Percentiles rank a stretch among this genome's conserved stretches.
Conservation (phyloP, 495 filamentous ascomycete species). For the Venustampulla echinocandica region DNA sequence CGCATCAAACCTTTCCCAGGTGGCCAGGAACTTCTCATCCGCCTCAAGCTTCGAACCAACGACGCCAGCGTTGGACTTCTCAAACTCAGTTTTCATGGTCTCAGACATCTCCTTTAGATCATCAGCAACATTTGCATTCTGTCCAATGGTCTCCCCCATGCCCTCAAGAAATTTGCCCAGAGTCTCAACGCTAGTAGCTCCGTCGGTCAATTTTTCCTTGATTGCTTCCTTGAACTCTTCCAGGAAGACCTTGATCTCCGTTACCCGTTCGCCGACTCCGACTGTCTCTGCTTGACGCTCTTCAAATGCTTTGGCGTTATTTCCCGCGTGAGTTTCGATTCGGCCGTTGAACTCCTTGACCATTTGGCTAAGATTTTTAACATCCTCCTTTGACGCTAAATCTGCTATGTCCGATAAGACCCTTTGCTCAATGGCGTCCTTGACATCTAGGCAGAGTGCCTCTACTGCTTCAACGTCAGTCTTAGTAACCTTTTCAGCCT, state of each 20-base stretch:
- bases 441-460: slow-evolving; percentile 70
- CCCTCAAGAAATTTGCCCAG: slow-evolving; percentile 52
- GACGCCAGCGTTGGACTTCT: slow-evolving; percentile 59
- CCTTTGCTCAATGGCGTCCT: slow-evolving; percentile 63
- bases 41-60: slow-evolving; percentile 62
- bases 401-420: slow-evolving; percentile 55
- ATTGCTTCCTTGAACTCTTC: slow-evolving; percentile 41
- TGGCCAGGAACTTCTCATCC: slow-evolving; percentile 66
- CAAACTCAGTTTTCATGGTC: slow-evolving; percentile 70
- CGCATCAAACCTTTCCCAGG: slow-evolving; percentile 57
- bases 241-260: slow-evolving; percentile 41
- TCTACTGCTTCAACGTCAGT: slow-evolving; percentile 71
- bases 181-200: slow-evolving; percentile 37
- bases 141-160: slow-evolving; percentile 49
- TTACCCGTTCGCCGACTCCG: slow-evolving; percentile 40
- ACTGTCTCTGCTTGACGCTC: slow-evolving; percentile 52
- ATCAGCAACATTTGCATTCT: slow-evolving; percentile 41
- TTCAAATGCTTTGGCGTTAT: slow-evolving; percentile 71
- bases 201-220: slow-evolving; percentile 42
- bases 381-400: slow-evolving; percentile 54
- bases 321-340: slow-evolving; percentile 57
- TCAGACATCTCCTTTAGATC: slow-evolving; percentile 77
- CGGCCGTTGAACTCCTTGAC: slow-evolving; percentile 64
- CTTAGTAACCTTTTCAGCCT: slow-evolving; percentile 62
- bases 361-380: slow-evolving; percentile 43